Conservation (phyloP, 352 stramenopile genomes). For the Pythium pyrilobum region DNA sequence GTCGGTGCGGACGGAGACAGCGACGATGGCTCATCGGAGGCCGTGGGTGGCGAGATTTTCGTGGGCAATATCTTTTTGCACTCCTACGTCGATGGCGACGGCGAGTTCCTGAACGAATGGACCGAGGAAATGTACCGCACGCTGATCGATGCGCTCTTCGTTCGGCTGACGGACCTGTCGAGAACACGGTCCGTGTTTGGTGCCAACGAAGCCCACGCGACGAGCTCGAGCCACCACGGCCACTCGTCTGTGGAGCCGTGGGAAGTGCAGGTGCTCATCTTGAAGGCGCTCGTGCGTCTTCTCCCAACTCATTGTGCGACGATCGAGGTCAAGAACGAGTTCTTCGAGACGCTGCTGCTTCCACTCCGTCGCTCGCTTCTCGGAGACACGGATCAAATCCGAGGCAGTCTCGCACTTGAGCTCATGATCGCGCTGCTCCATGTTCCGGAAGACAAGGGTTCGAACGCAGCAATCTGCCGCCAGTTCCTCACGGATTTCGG, state of each 20-base stretch:
- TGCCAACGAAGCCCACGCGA: slow-evolving; percentile 9
- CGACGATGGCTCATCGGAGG: slow-evolving; percentile 18
- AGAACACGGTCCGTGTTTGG: slow-evolving; percentile 49
- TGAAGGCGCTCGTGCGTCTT: slow-evolving; percentile 63
- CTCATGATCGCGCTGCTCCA: slow-evolving; percentile 60
- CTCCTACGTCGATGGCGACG: slow-evolving; percentile 78
- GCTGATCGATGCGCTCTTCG: slow-evolving; percentile 62
- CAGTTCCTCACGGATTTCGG: slow-evolving; percentile 49
- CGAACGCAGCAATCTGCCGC: slow-evolving; percentile 53
- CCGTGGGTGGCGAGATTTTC: slow-evolving; percentile 54
- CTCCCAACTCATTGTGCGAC: slow-evolving; percentile 46
- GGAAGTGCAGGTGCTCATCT: slow-evolving; percentile 75
- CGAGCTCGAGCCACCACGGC: slow-evolving; percentile 8
- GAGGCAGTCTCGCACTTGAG: slow-evolving; percentile 66
- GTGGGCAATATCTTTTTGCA: slow-evolving; percentile 78
- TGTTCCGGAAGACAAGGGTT: slow-evolving; percentile 31
- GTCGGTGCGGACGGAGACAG: slow-evolving; percentile 1
- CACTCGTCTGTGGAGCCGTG: slow-evolving; percentile 39
- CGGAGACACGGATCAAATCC: slow-evolving; percentile 68
- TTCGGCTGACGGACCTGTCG: slow-evolving; percentile 40
- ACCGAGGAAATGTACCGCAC: slow-evolving; percentile 62
- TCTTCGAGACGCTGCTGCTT: slow-evolving; percentile 55
- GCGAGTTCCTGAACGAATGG: slow-evolving; percentile 74
- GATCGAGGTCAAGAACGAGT: slow-evolving; percentile 48
- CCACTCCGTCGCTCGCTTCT: slow-evolving; percentile 62